These are phyloP conservation scores for Podosphaera fusca DNA, from an alignment of 2,329 filamentous ascomycete species.

Conservation along the genomic window DNA sequence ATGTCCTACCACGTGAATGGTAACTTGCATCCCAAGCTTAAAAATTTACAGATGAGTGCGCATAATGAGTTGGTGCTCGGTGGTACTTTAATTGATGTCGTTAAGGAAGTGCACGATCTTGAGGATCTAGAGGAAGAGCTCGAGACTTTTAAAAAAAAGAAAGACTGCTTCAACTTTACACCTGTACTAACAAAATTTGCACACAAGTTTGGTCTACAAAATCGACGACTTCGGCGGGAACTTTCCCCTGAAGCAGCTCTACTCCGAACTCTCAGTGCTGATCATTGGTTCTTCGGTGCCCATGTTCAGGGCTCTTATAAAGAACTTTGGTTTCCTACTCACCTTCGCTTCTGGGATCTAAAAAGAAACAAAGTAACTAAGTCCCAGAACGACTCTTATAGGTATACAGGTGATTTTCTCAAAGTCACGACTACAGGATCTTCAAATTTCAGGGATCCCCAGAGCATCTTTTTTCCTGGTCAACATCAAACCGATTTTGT, in stretches of 20 bases:
- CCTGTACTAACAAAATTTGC: neutral
- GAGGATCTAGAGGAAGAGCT: neutral
- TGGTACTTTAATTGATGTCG: neutral
- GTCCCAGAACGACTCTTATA: no score
- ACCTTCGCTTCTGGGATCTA: neutral
- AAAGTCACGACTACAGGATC: no score
- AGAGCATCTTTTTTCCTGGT: no score
- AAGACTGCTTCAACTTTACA: neutral
- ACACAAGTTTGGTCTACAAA: neutral
- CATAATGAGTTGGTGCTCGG: neutral
- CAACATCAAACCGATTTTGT: neutral
- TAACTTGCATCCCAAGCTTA: neutral
- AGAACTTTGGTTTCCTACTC: constrained; percentile 1
- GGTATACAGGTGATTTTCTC: no score
- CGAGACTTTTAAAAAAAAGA: neutral
- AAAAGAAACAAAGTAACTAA: neutral
- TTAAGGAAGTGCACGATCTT: neutral
- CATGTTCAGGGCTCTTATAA: neutral
- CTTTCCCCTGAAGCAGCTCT: neutral
- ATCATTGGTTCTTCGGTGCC: constrained; percentile 1
- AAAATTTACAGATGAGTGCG: neutral
- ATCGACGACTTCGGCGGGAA: neutral
- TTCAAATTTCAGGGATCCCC: no score
- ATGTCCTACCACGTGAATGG: neutral
- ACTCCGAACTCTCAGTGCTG: neutral